Evolutionary conservation across 306 rosid species (phyloP).

Genomic region (Quercus suber): DNA sequence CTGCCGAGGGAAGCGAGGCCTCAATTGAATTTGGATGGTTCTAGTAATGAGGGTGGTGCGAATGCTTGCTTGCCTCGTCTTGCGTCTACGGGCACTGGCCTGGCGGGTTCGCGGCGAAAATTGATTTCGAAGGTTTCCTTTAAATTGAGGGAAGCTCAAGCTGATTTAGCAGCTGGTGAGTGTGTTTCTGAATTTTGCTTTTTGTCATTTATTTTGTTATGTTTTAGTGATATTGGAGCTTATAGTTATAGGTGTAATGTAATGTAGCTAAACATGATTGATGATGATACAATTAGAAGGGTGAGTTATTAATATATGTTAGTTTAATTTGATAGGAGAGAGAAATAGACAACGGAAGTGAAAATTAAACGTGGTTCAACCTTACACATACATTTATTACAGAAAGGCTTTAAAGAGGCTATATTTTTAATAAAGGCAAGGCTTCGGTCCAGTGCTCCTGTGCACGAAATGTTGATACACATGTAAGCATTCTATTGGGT

Average conservation of each 20-base stretch:
- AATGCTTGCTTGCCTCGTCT: slow-evolving; percentile 68
- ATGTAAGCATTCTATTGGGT: too few species aligned
- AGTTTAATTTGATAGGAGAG: too few species aligned
- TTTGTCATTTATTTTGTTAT: neutral
- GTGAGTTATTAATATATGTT: too few species aligned
- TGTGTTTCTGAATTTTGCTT: slow-evolving; percentile 8
- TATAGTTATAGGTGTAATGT: neutral
- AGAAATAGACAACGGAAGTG: too few species aligned
- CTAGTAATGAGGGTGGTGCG: slow-evolving; percentile 40
- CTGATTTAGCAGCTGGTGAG: slow-evolving; percentile 63
- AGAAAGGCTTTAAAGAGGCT: neutral
- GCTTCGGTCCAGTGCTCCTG: too few species aligned
- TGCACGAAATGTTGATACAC: too few species aligned
- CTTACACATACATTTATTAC: neutral
- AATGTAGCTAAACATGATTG: too few species aligned
- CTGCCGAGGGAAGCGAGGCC: neutral
- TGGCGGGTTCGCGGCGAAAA: slow-evolving; percentile 49
- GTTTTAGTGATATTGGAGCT: neutral
- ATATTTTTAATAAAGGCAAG: too few species aligned
- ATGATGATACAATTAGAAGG: too few species aligned
- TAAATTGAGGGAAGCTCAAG: slow-evolving; percentile 68
- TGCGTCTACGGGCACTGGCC: slow-evolving; percentile 43
- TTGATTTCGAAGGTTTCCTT: slow-evolving; percentile 67
- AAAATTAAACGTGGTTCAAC: too few species aligned
- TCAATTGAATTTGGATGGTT: slow-evolving; percentile 5